Conservation (phyloP, 495 filamentous ascomycete species). For the Halenospora varia region DNA sequence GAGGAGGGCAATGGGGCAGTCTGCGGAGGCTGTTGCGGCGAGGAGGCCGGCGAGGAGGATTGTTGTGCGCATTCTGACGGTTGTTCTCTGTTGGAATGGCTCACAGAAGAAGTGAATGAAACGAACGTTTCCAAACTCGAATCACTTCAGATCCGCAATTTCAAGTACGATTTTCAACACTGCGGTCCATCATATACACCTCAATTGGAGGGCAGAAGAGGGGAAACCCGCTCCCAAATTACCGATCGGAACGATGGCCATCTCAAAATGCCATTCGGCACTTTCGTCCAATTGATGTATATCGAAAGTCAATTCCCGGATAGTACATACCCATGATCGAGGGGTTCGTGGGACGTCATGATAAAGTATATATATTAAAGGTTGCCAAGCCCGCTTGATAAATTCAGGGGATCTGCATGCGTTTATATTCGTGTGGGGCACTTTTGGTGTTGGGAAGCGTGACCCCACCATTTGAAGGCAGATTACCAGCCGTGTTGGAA, state of each 20-base stretch:
- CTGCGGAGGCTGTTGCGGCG: slow-evolving; percentile 16
- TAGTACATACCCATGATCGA: neutral
- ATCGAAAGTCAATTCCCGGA: neutral
- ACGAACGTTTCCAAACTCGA: too few relatives aligned
- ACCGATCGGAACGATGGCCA: neutral
- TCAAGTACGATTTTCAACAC: neutral
- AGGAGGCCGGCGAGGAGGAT: neutral
- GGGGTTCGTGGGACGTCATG: neutral
- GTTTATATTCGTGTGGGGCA: neutral
- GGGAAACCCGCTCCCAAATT: too few relatives aligned
- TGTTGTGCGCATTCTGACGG: neutral
- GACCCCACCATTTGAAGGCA: neutral
- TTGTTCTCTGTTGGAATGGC: neutral
- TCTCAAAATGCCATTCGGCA: neutral
- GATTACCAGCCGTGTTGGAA: too few relatives aligned
- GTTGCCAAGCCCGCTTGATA: neutral
- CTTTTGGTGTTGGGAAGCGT: slow-evolving; percentile 1
- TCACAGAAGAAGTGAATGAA: neutral
- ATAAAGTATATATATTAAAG: neutral
- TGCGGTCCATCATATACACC: neutral
- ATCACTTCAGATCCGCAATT: too few relatives aligned
- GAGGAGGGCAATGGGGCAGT: slow-evolving; percentile 31
- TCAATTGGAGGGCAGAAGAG: too few relatives aligned
- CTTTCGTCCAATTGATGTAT: neutral
- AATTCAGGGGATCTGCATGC: neutral